Base-by-base conservation (phyloP, 2,329 filamentous ascomycete species). In the Onygena corvina region DNA sequence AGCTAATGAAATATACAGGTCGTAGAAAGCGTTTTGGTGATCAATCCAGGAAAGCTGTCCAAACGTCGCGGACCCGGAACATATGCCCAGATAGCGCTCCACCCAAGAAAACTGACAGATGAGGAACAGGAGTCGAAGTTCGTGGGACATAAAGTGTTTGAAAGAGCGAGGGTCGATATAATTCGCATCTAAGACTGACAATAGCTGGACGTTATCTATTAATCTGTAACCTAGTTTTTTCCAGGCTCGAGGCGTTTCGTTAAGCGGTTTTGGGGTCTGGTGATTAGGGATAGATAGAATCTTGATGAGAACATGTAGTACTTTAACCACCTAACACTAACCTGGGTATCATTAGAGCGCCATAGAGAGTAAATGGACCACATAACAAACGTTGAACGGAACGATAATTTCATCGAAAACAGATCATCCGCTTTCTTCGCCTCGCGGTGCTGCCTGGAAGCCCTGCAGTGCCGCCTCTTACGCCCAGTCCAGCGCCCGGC, bases 31-130 rank as follows among this genome's bases (percentile, higher is more conserved):
- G 88, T 95, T 0, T 68, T 96, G 4, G 80, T 88, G 9, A 83
- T 98, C 60, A 98, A 98, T 64, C 90, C 92, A 0, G 90, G 92
- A 3, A 82, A 80, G 46, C 69, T 94, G 29, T 92, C 87, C 12
- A 95, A 94, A 68, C 80, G 85, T 50, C 81, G 80, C 52, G 88
- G 83, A 1, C 76, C 89, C 0, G 92, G 92, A 4, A 94, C 88
- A 0, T 96, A 84, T 64, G 86, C 87, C 1, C 80, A 83, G 46
- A 76, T 98, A 73, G 79, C 79, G 16, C 68, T 96, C 4, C 76
- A 85, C 54, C 80, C 85, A 1, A 78, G 82, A 11, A 66, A 66
- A 4, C 56, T 84, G 35, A 74, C 69, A 0, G 75, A 81, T 0
- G 74, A 77, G 30, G 80, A 83, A 53, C 71, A 69, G 27, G 72